Conservation (phyloP, 169 alveolate species). For the Cystoisospora suis region DNA sequence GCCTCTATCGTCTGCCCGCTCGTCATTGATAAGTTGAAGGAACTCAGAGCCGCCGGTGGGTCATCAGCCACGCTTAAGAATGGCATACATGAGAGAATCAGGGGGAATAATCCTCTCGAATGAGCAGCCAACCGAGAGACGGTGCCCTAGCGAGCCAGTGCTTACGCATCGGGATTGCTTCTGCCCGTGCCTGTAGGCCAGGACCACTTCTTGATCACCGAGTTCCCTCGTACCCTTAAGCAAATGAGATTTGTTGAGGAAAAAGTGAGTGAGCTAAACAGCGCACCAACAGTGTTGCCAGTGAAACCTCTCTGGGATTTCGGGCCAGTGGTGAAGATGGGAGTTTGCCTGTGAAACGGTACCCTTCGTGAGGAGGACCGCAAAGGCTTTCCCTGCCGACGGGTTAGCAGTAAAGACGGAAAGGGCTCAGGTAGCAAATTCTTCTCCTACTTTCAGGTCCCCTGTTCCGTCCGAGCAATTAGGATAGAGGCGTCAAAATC, state of each 20-base stretch:
- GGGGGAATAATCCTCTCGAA: neutral
- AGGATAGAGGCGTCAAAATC: neutral
- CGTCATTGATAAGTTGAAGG: neutral
- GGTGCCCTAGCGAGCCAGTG: neutral
- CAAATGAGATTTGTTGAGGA: neutral
- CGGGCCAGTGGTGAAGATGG: too few relatives aligned
- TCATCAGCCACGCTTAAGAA: too few relatives aligned
- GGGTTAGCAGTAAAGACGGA: too few relatives aligned
- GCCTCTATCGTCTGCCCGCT: conserved; percentile 24
- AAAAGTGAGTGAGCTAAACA: neutral
- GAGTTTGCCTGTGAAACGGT: too few relatives aligned
- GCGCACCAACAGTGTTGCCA: too few relatives aligned
- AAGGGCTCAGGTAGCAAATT: too few relatives aligned
- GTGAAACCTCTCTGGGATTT: too few relatives aligned
- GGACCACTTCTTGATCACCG: conserved; percentile 18
- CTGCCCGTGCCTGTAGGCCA: neutral
- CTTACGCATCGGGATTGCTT: neutral
- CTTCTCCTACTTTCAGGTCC: too few relatives aligned
- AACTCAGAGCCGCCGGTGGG: neutral
- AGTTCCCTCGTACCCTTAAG: neutral
- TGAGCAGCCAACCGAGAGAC: neutral
- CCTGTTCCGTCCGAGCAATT: neutral
- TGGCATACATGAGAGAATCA: too few relatives aligned
- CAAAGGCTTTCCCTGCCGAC: too few relatives aligned
- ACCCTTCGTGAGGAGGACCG: too few relatives aligned